Base-by-base conservation (phyloP, 176 grass and related monocot species). In the Dendrocalamus sinicus region DNA sequence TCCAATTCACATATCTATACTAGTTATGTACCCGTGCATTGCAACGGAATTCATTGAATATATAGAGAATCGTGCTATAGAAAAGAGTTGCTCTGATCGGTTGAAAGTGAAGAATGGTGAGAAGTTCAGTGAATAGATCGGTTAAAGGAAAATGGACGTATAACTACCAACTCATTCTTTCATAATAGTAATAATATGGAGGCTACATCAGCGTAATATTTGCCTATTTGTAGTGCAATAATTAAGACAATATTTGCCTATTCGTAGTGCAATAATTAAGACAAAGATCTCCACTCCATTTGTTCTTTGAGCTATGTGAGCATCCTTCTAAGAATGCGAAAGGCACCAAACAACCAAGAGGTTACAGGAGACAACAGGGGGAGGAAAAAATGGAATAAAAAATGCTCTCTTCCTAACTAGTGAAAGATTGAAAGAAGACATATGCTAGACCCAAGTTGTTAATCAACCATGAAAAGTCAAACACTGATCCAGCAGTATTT, bases 221-320 rank as follows among this genome's bases (percentile, higher is more conserved):
- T 82, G 26, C 52, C 0, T 30, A 81, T 59, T 47, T 13, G 30
- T 43, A 74, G 46, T 57, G 78, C 78, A 67, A 67, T 79, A 67
- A 67, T 52, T 19, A 67, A 37, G 60, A 55, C 51, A 57, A 28
- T 72, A 48, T 59, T 81, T 82, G 26, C 52, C 0, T 30, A 81
- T 59, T 47, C 19, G 30, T 43, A 74, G 46, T 57, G 78, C 78
- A 67, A 67, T 79, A 67, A 67, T 52, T 19, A 67, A 37, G 60
- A 55, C 51, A 57, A 28, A 67, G 11, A 75, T 37, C 64, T 32
- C 62, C 26, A 75, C 74, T 67, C 8, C 35, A 46, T 60, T 84
- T 66, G 35, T 35, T 66, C 20, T 66, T 75, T 66, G n/a, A 66
- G 60, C 23, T 54, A 70, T 8, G 6, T 37, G 60, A 44, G 17